Evolutionary conservation across 306 rosid genomes (phyloP).

Genomic region (Cucurbita moschata): DNA sequence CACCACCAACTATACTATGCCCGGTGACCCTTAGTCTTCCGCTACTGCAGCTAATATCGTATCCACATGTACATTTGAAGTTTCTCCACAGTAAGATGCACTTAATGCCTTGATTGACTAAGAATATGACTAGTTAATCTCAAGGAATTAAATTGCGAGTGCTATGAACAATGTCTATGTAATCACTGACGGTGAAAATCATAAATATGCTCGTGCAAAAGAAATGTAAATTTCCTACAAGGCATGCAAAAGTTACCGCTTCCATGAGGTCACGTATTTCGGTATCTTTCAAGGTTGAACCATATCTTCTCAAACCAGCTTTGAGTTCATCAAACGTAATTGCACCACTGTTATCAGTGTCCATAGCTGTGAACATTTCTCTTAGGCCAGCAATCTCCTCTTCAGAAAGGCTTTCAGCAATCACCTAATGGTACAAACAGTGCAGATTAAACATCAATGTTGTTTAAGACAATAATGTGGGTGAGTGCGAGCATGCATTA

Average conservation of each 20-base stretch:
- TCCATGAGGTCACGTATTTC: constrained; percentile 84
- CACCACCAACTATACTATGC: background rate
- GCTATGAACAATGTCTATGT: background rate
- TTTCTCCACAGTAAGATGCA: background rate
- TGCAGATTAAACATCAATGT: background rate
- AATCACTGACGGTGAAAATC: background rate
- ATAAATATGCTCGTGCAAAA: background rate
- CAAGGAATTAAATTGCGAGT: background rate
- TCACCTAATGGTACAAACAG: constrained; percentile 28
- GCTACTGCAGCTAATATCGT: background rate
- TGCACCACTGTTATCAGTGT: constrained; percentile 68
- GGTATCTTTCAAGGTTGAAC: constrained; percentile 60
- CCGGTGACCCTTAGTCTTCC: background rate
- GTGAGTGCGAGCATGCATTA: background rate
- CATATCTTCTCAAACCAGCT: constrained; percentile 75
- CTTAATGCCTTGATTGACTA: background rate
- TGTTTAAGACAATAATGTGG: background rate
- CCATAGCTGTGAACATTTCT: constrained; percentile 68
- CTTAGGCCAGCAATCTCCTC: constrained; percentile 78
- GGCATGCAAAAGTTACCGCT: constrained; percentile 24
- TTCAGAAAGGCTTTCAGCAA: constrained; percentile 66
- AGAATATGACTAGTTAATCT: background rate
- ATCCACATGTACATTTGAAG: background rate
- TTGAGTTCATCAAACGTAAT: constrained; percentile 72
- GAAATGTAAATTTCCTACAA: background rate